Conservation (phyloP, 371 early-diverging fungal species). For the Saksenaea vasiformis region DNA sequence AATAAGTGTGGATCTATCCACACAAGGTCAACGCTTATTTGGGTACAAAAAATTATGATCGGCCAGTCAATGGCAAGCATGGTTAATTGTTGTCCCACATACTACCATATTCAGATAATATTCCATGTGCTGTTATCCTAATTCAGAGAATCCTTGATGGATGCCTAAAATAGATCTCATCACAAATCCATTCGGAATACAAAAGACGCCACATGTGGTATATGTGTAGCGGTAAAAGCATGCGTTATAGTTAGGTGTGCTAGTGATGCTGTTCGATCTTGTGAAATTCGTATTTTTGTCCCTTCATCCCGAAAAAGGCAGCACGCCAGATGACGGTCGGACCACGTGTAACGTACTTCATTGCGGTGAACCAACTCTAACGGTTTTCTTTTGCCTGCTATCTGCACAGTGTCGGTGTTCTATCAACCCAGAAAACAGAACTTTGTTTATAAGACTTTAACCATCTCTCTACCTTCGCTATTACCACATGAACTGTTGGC, state of each 20-base stretch:
- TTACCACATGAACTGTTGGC: no score
- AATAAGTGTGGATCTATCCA: not conserved
- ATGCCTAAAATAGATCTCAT: not conserved
- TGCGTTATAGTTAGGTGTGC: no score
- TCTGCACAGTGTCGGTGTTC: no score
- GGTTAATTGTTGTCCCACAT: constrained; percentile 3
- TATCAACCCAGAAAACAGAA: no score
- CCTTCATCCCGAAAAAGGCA: not conserved
- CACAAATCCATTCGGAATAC: not conserved
- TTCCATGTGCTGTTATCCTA: not conserved
- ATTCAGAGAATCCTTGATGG: not conserved
- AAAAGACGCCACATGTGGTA: not conserved
- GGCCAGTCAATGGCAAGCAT: not conserved
- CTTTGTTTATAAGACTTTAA: no score
- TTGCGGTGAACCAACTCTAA: not conserved
- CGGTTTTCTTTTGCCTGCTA: no score
- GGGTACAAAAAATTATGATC: constrained; percentile 2
- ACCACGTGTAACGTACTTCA: not conserved
- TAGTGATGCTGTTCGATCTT: no score
- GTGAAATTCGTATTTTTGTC: not conserved
- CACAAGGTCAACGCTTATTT: constrained; percentile 1
- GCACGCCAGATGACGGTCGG: constrained; percentile 3
- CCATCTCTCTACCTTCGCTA: no score
- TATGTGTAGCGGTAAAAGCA: not conserved
- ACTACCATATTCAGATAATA: not conserved